Evolutionary conservation across 1,139 yeast genomes (phyloP).

Genomic region (Geotrichum phurueaensis): DNA sequence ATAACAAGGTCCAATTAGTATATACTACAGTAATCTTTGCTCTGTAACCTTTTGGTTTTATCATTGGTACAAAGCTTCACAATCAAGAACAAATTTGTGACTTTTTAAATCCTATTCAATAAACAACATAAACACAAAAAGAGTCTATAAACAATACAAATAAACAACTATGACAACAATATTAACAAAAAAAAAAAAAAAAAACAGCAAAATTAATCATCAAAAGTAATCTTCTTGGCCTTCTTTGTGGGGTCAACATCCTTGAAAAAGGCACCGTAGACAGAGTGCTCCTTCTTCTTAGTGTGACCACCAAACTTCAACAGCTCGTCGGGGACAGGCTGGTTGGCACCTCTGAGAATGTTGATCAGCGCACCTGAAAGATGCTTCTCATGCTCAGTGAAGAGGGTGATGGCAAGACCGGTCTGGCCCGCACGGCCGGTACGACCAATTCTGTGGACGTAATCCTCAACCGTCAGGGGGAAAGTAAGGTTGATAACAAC

Average conservation of each 20-base stretch:
- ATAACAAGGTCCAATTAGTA: too few species aligned
- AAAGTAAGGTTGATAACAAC: constrained; percentile 92
- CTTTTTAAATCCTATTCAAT: too few species aligned
- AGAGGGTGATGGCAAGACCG: constrained; percentile 44
- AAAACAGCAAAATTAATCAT: constrained; percentile 18
- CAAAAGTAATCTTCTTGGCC: constrained; percentile 85
- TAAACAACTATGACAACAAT: neutral
- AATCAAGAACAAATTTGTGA: too few species aligned
- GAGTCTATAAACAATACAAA: neutral
- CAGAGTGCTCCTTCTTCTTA: constrained; percentile 92
- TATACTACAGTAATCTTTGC: too few species aligned
- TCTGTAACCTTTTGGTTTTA: too few species aligned
- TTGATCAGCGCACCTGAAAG: constrained; percentile 92
- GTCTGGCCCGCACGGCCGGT: constrained; percentile 88
- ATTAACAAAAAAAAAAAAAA: neutral
- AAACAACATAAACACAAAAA: neutral
- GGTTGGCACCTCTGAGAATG: constrained; percentile 87
- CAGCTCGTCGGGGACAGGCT: constrained; percentile 93
- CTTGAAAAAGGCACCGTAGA: constrained; percentile 93
- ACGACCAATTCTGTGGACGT: constrained; percentile 95
- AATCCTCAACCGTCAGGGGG: constrained; percentile 96
- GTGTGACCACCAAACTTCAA: constrained; percentile 96
- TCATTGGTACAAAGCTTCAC: too few species aligned
- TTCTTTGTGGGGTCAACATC: constrained; percentile 82
- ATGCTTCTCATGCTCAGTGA: constrained; percentile 93